Conservation (phyloP, 2,329 filamentous ascomycete species). For the Aspergillus udagawae region DNA sequence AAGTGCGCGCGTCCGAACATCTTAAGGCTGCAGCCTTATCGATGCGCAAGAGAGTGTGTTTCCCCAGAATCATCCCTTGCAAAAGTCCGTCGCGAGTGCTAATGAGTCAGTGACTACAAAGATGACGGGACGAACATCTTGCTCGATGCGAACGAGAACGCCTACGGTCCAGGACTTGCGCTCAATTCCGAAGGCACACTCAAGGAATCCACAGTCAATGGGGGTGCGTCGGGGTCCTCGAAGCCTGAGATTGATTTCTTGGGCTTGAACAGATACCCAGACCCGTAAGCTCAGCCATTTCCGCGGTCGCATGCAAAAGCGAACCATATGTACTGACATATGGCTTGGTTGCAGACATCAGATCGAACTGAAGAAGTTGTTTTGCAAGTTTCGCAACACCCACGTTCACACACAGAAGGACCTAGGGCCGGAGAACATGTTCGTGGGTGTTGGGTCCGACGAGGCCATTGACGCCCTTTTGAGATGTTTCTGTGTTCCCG, state of each 20-base stretch:
- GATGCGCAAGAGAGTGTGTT: slow-evolving; percentile 74
- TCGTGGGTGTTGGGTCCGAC: slow-evolving; percentile 92
- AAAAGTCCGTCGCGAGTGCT: slow-evolving; percentile 13
- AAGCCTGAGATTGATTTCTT: slow-evolving; percentile 68
- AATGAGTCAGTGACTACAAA: slow-evolving; percentile 80
- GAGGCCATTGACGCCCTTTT: slow-evolving; percentile 95
- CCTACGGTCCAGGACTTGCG: slow-evolving; percentile 77
- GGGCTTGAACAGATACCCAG: slow-evolving; percentile 88
- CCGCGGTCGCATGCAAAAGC: not conserved
- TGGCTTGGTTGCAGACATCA: slow-evolving; percentile 60
- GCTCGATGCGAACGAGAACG: slow-evolving; percentile 97
- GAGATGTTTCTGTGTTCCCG: slow-evolving; percentile 87
- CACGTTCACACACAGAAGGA: slow-evolving; percentile 70
- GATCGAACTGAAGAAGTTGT: slow-evolving; percentile 73
- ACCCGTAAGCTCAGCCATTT: slow-evolving; percentile 53
- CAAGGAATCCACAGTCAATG: slow-evolving; percentile 39
- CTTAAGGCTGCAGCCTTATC: slow-evolving; percentile 70
- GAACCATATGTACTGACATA: not conserved
- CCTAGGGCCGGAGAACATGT: slow-evolving; percentile 77
- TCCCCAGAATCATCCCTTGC: slow-evolving; percentile 6
- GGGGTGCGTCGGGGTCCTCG: slow-evolving; percentile 34
- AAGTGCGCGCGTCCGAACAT: slow-evolving; percentile 76
- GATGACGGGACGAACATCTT: slow-evolving; percentile 94
- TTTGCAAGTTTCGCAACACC: slow-evolving; percentile 82
- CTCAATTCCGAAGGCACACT: slow-evolving; percentile 48